Conservation (phyloP, 2,329 filamentous ascomycete genomes). For the Aspergillus brunneoviolaceus region DNA sequence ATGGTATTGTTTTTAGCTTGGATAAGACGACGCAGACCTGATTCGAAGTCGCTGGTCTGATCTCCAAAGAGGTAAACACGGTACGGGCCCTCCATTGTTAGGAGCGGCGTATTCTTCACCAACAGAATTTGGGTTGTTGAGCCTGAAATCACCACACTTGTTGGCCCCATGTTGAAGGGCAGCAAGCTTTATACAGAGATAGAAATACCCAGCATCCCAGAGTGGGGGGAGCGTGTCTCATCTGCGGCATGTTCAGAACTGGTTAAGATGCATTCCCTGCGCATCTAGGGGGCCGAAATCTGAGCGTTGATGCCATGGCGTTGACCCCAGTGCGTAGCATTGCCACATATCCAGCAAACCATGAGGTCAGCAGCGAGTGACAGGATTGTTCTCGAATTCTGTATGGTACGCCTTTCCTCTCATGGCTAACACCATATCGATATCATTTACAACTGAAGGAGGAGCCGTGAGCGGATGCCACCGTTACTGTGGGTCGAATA, state of each 20-base stretch:
- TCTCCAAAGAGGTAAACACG: conserved; percentile 49
- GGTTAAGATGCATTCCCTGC: conserved; percentile 7
- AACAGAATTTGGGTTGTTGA: conserved; percentile 10
- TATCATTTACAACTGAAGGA: background rate
- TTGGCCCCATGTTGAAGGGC: background rate
- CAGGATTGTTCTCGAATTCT: conserved; percentile 3
- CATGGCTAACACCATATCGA: background rate
- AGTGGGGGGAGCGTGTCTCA: conserved; percentile 9
- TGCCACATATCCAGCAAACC: conserved; percentile 3
- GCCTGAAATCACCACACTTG: background rate
- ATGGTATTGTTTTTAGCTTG: conserved; percentile 45
- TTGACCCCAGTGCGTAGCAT: conserved; percentile 8
- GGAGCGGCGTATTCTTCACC: conserved; percentile 5
- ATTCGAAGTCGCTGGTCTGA: conserved; percentile 46
- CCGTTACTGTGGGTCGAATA: background rate
- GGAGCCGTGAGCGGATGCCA: background rate
- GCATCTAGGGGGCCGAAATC: conserved; percentile 1
- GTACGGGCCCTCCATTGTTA: conserved; percentile 31
- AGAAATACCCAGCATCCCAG: background rate
- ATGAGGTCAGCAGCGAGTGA: background rate
- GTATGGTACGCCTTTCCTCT: background rate
- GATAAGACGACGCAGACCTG: conserved; percentile 42
- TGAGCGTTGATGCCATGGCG: background rate
- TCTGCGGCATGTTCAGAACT: conserved; percentile 9
- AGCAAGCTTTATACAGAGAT: conserved; percentile 13